Evolutionary conservation across 257 asterid genomes (phyloP), one percentile per base, ranked within the genome.

Genomic region (Jasminum sambac): DNA sequence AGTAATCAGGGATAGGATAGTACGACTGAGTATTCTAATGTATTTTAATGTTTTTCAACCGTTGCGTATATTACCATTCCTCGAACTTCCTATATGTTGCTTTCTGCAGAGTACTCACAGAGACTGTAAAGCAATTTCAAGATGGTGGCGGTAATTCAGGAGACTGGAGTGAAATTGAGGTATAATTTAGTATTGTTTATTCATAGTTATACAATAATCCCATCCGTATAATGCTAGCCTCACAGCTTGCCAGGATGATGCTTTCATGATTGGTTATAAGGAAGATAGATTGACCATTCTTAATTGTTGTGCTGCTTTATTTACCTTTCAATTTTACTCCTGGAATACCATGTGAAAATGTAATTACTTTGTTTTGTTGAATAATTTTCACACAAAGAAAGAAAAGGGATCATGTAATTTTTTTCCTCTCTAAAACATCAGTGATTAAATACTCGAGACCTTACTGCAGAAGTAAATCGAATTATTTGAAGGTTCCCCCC

Each of bases 141-240:
- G 84, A 68, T 67, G 83, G 80, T 41, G 82, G 87, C 90, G 77
- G 85, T 67, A 71, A 80, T 73, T 83, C 90, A 19, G 84, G 84
- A 78, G 92, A 90, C 82, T 92, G 98, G 98, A 76, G 71, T 71
- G 92, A 90, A 81, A 74, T 86, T 37, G 95, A 92, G 96, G 98
- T 92, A 78, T 72, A 41, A 61, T 64, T 42, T 46, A 41, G 25
- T 58, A 70, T 44, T 5, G 57, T 13, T 68, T 19, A 39, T 24
- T 42, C 5, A 6, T 69, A 38, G 52, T 30, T 57, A 10, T 46
- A 30, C 12, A 30, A 13, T 26, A 67, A 58, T 57, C 57, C 57
- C 58, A 41, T 71, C 58, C 16, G 57, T 74, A 30, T 38, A 58
- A 67, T 60, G 40, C 55, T 36, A 48, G 21, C 62, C 67, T 67